Evolutionary conservation across 1,139 yeast species (phyloP), one percentile per base, ranked within the genome.

Genomic region (Debaryomycetaceae sp.): DNA sequence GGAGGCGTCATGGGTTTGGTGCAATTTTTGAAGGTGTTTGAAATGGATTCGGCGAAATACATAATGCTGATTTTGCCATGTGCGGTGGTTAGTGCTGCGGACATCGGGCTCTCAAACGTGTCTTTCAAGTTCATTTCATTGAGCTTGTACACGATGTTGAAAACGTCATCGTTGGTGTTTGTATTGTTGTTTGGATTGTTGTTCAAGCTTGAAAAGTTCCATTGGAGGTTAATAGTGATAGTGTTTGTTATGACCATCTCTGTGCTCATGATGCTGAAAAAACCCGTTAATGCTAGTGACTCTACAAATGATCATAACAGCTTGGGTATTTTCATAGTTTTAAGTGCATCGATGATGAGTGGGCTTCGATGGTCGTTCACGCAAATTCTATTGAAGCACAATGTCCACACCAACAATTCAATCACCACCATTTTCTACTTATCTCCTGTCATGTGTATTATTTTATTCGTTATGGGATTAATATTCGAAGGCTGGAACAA

Each of bases 311-410:
- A 52, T 16, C 38, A 49, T 41, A 55, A 49, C 31, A 48, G 75
- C 2, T 43, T 78, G 16, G 98, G 97, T 3, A 79, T 88, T 31
- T 44, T 80, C 7, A 66, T 89, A 36, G 97, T 91, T 1, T 62
- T 92, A 24, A 62, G 79, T 2, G 92, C 96, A 4, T 80, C 95
- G 4, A 74, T 85, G 58, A 75, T 88, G 64, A 84, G 95, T 17
- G 98, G 98, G 1, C 67, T 92, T 39, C 75, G 98, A 49, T 92
- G 98, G 98, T 91, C 96, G 1, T 78, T 89, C 49, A 89, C 98
- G 3, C 98, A 92, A 58, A 61, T 92, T 22, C 71, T 91, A 14
- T 67, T 92, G 42, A 81, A 80, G 49, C 74, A 71, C 41, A 80
- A 81, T 51, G 70, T 70, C 19, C 70, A 75, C 49, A 81, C 83